phyloP scores from a whole-genome alignment of 352 stramenopile genomes.

The Aphanomyces stellatus region DNA sequence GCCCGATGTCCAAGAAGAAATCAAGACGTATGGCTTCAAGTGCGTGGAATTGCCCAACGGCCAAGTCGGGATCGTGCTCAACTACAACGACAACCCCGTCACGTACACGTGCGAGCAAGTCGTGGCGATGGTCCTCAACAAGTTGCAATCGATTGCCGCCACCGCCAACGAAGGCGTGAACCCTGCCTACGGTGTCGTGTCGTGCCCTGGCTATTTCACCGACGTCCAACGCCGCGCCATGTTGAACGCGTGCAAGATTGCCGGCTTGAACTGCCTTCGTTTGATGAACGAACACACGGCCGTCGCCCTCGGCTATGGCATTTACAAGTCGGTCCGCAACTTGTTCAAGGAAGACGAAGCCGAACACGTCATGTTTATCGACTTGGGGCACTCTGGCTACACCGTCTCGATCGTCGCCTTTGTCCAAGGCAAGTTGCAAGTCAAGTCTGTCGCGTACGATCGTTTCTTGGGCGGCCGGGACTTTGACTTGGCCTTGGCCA shows the following conservation, averaged over 20 bases:
- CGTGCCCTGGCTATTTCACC: constrained; percentile 96
- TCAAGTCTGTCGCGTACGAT: constrained; percentile 93
- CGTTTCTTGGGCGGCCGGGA: constrained; percentile 93
- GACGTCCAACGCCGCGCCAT: constrained; percentile 95
- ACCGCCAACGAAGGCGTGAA: constrained; percentile 84
- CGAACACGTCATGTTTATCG: constrained; percentile 98
- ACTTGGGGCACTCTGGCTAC: constrained; percentile 95
- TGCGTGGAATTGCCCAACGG: constrained; percentile 80
- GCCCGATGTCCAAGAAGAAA: constrained; percentile 93
- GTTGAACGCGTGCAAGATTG: constrained; percentile 90
- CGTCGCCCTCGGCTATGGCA: constrained; percentile 91
- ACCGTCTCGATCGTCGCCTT: constrained; percentile 89
- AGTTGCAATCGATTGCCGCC: constrained; percentile 93
- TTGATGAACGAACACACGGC: constrained; percentile 98
- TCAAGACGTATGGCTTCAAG: constrained; percentile 88
- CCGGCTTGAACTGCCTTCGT: constrained; percentile 92
- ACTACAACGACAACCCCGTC: constrained; percentile 86
- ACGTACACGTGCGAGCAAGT: constrained; percentile 95
- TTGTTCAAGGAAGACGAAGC: constrained; percentile 89
- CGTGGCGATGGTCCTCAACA: constrained; percentile 96
- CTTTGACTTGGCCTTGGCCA: constrained; percentile 93
- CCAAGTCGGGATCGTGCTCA: constrained; percentile 85
- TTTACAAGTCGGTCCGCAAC: constrained; percentile 94
- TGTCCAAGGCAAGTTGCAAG: constrained; percentile 92
- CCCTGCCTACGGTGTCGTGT: constrained; percentile 89